phyloP scores from a whole-genome alignment of 768 basidiomycete species.

The Tylopilus rubrobrunneus region DNA sequence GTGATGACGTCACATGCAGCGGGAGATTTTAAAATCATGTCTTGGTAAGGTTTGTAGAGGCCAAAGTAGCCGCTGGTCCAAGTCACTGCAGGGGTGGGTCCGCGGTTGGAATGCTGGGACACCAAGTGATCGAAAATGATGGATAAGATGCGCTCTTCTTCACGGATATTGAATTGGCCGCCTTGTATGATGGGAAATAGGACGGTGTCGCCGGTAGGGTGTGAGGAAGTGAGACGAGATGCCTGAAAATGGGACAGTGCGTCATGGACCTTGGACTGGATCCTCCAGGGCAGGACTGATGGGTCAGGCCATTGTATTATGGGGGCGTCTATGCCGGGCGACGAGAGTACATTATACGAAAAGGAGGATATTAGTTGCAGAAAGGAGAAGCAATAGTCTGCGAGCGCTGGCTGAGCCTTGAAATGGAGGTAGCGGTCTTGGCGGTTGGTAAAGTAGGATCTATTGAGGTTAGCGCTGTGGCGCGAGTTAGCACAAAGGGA shows the following conservation, averaged over 20 bases:
- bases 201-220: slow-evolving; percentile 37
- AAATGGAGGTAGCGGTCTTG: slow-evolving; percentile 94
- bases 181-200: slow-evolving; percentile 86
- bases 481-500: slow-evolving; percentile 1
- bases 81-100: slow-evolving; percentile 53
- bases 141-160: slow-evolving; percentile 69
- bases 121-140: slow-evolving; percentile 54
- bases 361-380: slow-evolving; percentile 63
- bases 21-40: slow-evolving; percentile 57
- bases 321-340: slow-evolving; percentile 43
- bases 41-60: slow-evolving; percentile 75
- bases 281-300: slow-evolving; percentile 62
- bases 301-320: slow-evolving; percentile 65
- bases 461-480: slow-evolving; percentile 84
- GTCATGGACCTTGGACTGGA: slow-evolving; percentile 55
- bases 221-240: slow-evolving; percentile 24
- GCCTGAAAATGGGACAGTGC: slow-evolving; percentile 62
- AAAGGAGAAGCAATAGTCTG: slow-evolving; percentile 83
- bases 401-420: slow-evolving; percentile 51
- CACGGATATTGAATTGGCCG: slow-evolving; percentile 80
- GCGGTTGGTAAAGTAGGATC: slow-evolving; percentile 90
- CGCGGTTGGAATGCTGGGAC: slow-evolving; percentile 2
- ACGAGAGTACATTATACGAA: slow-evolving; percentile 50
- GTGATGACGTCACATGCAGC: slow-evolving; percentile 71
- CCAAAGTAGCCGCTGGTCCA: slow-evolving; percentile 97